phyloP scores from a whole-genome alignment of 2,329 filamentous ascomycete genomes.

The Metarhizium album region DNA sequence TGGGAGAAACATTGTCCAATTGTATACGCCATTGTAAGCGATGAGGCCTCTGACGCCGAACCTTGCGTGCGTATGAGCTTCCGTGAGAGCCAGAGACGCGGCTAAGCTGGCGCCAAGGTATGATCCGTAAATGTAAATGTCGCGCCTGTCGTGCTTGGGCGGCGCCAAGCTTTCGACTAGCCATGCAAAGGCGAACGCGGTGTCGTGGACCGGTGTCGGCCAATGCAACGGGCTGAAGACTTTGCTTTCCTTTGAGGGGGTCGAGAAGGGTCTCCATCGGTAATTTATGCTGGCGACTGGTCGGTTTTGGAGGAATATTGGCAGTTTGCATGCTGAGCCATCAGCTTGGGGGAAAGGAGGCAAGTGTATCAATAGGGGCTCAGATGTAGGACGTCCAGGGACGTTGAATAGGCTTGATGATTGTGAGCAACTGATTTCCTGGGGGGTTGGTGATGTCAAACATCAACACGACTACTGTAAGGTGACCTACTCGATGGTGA shows the following conservation, averaged over 20 bases:
- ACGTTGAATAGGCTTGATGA: slow-evolving; percentile 35
- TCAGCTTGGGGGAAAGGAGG: slow-evolving; percentile 33
- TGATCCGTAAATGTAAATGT: slow-evolving; percentile 40
- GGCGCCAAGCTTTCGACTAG: slow-evolving; percentile 34
- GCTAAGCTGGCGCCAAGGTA: slow-evolving; percentile 48
- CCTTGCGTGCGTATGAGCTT: slow-evolving; percentile 30
- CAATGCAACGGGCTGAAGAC: slow-evolving; percentile 28
- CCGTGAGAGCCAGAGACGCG: slow-evolving; percentile 45
- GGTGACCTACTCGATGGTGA: slow-evolving; percentile 38
- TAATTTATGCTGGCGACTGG: slow-evolving; percentile 49
- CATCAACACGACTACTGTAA: not conserved
- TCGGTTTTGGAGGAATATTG: slow-evolving; percentile 29
- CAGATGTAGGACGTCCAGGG: slow-evolving; percentile 17
- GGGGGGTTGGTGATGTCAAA: not conserved
- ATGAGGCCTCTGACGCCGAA: slow-evolving; percentile 43
- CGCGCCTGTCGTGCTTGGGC: slow-evolving; percentile 21
- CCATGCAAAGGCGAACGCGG: slow-evolving; percentile 43
- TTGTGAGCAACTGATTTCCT: not conserved
- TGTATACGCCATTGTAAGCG: slow-evolving; percentile 50
- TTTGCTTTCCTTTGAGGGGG: slow-evolving; percentile 6
- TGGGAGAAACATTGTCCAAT: slow-evolving; percentile 52
- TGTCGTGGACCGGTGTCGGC: slow-evolving; percentile 48
- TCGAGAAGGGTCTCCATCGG: slow-evolving; percentile 34
- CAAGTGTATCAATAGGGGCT: slow-evolving; percentile 43
- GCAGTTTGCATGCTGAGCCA: slow-evolving; percentile 19